A percentile compares a stretch with the other conserved stretches of the same genome.
phyloP scores from a whole-genome alignment of 148 eudicot species.

The Nepenthes mirabilis region DNA sequence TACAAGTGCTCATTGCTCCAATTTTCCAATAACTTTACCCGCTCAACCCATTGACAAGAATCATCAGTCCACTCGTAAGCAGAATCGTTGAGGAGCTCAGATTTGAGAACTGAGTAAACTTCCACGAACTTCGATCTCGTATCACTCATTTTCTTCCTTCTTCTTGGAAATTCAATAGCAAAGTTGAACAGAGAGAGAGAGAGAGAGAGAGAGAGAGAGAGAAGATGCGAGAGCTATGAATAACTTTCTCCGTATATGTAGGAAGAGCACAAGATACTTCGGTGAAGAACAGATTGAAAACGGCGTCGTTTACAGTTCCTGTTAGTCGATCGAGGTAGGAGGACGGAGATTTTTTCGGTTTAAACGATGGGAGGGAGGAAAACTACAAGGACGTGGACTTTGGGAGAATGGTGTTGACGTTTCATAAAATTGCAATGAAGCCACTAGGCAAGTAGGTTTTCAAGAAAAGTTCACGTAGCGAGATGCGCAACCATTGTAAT shows the following conservation, averaged over 20 bases:
- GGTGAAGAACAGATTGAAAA: not conserved
- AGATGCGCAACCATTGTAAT: no score
- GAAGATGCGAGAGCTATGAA: no score
- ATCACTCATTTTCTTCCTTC: constrained; percentile 32
- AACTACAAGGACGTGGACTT: not conserved
- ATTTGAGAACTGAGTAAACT: constrained; percentile 59
- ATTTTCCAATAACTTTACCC: constrained; percentile 16
- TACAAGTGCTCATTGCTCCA: not conserved
- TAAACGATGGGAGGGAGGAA: not conserved
- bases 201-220: not conserved
- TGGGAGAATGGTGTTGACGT: no score
- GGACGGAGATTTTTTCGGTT: no score
- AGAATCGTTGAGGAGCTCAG: constrained; percentile 68
- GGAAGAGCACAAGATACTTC: no score
- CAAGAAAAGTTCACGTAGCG: no score
- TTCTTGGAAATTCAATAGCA: not conserved
- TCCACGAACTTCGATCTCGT: constrained; percentile 41
- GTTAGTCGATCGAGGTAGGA: no score
- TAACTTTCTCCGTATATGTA: no score
- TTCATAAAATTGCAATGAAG: no score
- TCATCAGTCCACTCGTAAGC: constrained; percentile 59
- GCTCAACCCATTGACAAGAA: constrained; percentile 72
- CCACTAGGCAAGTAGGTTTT: no score
- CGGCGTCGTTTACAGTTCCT: not conserved
- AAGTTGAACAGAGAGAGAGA: not conserved